Percentiles rank a stretch among this genome's conserved stretches.
These are phyloP conservation scores for Irineochytrium annulatum DNA, from an alignment of 192 early-diverging fungal species.

Conservation along the genomic window DNA sequence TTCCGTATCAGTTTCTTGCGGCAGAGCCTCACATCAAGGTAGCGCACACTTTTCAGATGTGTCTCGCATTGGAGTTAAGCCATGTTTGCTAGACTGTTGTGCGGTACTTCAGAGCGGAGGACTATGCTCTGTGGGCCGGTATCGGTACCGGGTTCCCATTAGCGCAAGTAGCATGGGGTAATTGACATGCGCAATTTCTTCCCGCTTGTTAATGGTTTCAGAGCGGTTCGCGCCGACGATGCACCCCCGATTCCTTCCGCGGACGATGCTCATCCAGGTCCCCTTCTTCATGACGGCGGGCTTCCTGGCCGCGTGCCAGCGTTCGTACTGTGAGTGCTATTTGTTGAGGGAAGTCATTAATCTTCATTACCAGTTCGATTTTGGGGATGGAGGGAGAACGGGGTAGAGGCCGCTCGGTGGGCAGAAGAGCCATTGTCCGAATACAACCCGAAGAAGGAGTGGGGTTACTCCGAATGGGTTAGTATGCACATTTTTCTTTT, in stretches of 20 bases:
- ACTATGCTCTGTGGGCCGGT: slow-evolving; percentile 64
- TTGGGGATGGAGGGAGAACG: slow-evolving; percentile 89
- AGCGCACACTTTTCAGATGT: too few relatives aligned
- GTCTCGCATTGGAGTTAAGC: too few relatives aligned
- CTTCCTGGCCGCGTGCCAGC: slow-evolving; percentile 74
- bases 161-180: slow-evolving; percentile 71
- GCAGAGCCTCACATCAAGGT: slow-evolving; percentile 87
- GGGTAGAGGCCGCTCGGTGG: slow-evolving; percentile 62
- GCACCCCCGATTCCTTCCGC: slow-evolving; percentile 41
- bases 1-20: slow-evolving; percentile 79
- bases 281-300: slow-evolving; percentile 61
- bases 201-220: slow-evolving; percentile 14
- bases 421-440: too few relatives aligned
- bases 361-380: slow-evolving; percentile 67
- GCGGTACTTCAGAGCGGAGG: slow-evolving; percentile 80
- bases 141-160: slow-evolving; percentile 69
- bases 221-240: slow-evolving; percentile 41
- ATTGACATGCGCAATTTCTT: not conserved
- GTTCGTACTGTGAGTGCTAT: slow-evolving; percentile 61
- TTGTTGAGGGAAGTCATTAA: slow-evolving; percentile 1
- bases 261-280: slow-evolving; percentile 44
- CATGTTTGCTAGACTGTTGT: too few relatives aligned
- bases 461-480: too few relatives aligned
- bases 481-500: too few relatives aligned
- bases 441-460: too few relatives aligned